Evolutionary conservation across 768 basidiomycete species (phyloP).

Genomic region (Pleurotus cornucopiae): DNA sequence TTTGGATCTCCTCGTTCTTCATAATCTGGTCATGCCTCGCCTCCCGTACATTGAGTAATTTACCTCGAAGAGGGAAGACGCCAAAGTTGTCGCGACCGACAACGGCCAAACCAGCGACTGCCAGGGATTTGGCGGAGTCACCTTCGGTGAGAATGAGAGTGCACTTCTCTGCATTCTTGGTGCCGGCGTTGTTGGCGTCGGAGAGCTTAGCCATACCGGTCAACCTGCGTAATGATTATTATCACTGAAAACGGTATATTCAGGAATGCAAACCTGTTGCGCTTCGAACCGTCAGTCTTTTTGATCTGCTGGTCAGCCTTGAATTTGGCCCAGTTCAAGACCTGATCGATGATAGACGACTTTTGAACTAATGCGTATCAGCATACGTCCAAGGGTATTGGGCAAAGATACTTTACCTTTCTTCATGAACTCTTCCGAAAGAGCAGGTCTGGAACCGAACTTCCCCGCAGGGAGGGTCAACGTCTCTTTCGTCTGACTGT

Average conservation of each 20-base stretch:
- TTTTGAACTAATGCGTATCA: slow-evolving; percentile 60
- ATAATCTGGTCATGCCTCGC: slow-evolving; percentile 94
- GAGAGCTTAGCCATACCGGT: slow-evolving; percentile 90
- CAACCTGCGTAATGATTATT: slow-evolving; percentile 44
- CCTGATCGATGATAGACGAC: slow-evolving; percentile 85
- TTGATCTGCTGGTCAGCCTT: slow-evolving; percentile 96
- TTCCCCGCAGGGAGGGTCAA: slow-evolving; percentile 83
- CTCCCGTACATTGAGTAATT: slow-evolving; percentile 95
- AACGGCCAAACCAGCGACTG: slow-evolving; percentile 90
- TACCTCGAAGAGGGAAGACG: slow-evolving; percentile 96
- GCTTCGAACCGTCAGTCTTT: slow-evolving; percentile 91
- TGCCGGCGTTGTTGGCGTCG: slow-evolving; percentile 97
- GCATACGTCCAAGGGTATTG: neutral
- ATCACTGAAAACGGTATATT: no score
- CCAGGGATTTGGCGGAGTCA: slow-evolving; percentile 96
- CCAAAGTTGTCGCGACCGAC: slow-evolving; percentile 97
- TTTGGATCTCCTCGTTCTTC: slow-evolving; percentile 97
- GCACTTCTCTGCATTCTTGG: slow-evolving; percentile 72
- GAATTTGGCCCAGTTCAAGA: slow-evolving; percentile 95
- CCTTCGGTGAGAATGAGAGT: slow-evolving; percentile 98
- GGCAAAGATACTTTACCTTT: slow-evolving; percentile 57
- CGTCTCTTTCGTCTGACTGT: slow-evolving; percentile 98
- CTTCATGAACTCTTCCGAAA: slow-evolving; percentile 94
- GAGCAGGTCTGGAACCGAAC: slow-evolving; percentile 81
- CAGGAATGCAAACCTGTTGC: slow-evolving; percentile 57